Conservation (phyloP, 2,329 filamentous ascomycete genomes). For the Raffaelea albimanens region DNA sequence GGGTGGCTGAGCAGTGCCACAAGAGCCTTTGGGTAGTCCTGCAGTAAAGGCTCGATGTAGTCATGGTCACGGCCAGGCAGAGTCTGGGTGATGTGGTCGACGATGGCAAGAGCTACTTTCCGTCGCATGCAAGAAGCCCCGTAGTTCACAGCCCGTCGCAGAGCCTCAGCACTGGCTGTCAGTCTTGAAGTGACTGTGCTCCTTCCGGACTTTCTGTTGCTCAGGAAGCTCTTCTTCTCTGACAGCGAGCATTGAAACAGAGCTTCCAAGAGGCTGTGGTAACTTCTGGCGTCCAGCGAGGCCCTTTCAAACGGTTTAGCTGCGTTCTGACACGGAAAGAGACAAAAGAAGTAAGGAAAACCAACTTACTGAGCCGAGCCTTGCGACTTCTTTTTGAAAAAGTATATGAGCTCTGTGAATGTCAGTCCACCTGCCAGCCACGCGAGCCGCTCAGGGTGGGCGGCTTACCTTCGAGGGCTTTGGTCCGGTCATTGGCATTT, state of each 20-base stretch:
- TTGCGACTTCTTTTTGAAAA: constrained; percentile 13
- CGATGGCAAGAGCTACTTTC: constrained; percentile 69
- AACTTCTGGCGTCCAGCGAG: constrained; percentile 63
- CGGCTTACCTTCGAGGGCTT: constrained; percentile 13
- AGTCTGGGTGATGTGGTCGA: constrained; percentile 74
- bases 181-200: constrained; percentile 49
- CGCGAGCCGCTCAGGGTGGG: background rate
- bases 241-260: constrained; percentile 60
- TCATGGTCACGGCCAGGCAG: constrained; percentile 51
- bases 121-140: constrained; percentile 58
- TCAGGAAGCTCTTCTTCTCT: constrained; percentile 58
- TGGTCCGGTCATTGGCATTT: constrained; percentile 11
- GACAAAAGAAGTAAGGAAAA: background rate
- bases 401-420: constrained; percentile 11
- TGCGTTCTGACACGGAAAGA: background rate
- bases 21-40: constrained; percentile 72
- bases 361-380: constrained; percentile 11
- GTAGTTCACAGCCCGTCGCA: constrained; percentile 63
- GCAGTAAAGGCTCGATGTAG: constrained; percentile 59
- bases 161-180: constrained; percentile 56
- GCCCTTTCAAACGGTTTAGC: constrained; percentile 7
- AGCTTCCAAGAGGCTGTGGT: constrained; percentile 70
- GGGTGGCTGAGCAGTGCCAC: constrained; percentile 59
- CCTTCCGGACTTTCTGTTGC: constrained; percentile 35
- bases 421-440: constrained; percentile 1